Evolutionary conservation across 495 filamentous ascomycete genomes (phyloP).

Genomic region (Podospora pseudoanserina): DNA sequence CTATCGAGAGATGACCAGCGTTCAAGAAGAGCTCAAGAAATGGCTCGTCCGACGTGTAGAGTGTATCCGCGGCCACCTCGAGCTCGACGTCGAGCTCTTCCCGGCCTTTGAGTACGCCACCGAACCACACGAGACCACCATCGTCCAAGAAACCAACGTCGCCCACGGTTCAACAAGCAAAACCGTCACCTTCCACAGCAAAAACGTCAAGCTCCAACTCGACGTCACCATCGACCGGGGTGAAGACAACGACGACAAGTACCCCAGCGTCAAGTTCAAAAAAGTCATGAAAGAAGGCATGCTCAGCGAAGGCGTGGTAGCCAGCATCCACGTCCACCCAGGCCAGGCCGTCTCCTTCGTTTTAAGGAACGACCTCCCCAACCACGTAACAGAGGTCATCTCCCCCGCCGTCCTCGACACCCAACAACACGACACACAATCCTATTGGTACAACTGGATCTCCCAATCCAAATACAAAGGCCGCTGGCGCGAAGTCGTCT

Average conservation of each 20-base stretch:
- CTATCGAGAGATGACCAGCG: slow-evolving; percentile 48
- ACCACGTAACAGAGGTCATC: slow-evolving; percentile 51
- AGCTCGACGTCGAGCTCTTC: slow-evolving; percentile 62
- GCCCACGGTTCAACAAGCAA: slow-evolving; percentile 46
- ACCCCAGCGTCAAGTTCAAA: slow-evolving; percentile 48
- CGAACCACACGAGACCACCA: slow-evolving; percentile 52
- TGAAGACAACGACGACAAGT: slow-evolving; percentile 45
- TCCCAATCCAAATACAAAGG: slow-evolving; percentile 65
- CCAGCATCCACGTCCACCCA: slow-evolving; percentile 54
- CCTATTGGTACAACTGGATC: slow-evolving; percentile 69
- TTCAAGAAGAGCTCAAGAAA: slow-evolving; percentile 54
- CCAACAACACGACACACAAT: slow-evolving; percentile 62
- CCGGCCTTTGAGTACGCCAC: slow-evolving; percentile 67
- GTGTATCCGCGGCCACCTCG: slow-evolving; percentile 60
- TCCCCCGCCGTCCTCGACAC: slow-evolving; percentile 51
- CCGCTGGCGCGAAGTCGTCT: slow-evolving; percentile 64
- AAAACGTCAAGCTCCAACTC: slow-evolving; percentile 55
- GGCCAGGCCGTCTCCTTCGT: slow-evolving; percentile 66
- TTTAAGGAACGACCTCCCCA: slow-evolving; percentile 53
- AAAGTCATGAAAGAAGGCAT: slow-evolving; percentile 50
- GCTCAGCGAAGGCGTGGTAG: slow-evolving; percentile 58
- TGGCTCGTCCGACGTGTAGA: slow-evolving; percentile 65
- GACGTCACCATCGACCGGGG: slow-evolving; percentile 60
- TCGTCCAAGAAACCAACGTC: slow-evolving; percentile 40
- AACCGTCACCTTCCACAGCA: slow-evolving; percentile 58